Evolutionary conservation across 345 rosid genomes (phyloP), one percentile per base, ranked within the genome.

Genomic region (Gossypium arboreum): DNA sequence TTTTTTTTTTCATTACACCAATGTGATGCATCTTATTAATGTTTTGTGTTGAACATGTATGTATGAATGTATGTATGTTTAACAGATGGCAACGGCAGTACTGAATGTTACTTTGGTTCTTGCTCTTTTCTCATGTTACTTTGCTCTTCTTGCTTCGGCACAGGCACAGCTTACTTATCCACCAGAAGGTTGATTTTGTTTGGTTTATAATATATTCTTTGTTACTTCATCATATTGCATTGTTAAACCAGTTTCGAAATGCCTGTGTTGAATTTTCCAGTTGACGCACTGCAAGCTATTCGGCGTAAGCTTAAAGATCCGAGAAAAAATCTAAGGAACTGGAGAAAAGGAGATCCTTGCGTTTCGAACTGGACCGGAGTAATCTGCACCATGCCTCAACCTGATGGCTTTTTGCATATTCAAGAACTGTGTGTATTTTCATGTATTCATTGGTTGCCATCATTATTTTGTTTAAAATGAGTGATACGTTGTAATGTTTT

Each of bases 311-410:
- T 90, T 64, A 47, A 44, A 54, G 98, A 94, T 85, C 86, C 90
- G 17, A 29, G 43, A 77, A 82, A 82, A 11, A 48, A 78, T 73
- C 86, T 90, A 57, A 78, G 79, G 39, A 82, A 83, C 68, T 94
- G 97, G 98, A 73, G 74, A n/a, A 77, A 79, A 64, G 91, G 90
- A 25, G 97, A 92, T 85, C 97, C 98, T 52, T 94, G 98, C 69
- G 72, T 77, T 48, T 80, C 89, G 45, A 88, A 88, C 68, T 94
- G 98, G 98, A 88, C 88, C 0, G 97, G 97, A 75, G 88, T 94
- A 68, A 65, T 80, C 64, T 94, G 98, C 79, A 67, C 82, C 71
- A 63, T 75, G 44, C 55, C 72, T 74, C 82, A 76, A 12, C 43
- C 59, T 59, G 92, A 90, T 82, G 82, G 86, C 39, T 81, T 83